Base-by-base conservation (phyloP, 192 early-diverging fungal species). In the Podila epigama region DNA sequence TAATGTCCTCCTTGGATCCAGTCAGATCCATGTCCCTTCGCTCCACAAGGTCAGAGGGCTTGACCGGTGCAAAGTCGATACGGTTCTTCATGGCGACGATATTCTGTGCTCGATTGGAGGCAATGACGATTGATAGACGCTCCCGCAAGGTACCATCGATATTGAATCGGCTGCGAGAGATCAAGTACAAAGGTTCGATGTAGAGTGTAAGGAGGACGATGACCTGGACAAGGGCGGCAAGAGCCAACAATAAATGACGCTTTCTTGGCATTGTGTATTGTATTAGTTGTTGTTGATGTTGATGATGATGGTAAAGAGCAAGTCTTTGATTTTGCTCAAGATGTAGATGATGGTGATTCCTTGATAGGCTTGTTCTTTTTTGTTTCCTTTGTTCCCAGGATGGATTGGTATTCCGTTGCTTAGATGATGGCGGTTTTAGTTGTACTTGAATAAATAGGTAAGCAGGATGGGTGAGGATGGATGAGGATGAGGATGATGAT, bases 161-260 rank as follows among this genome's bases (percentile, higher is more conserved):
- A 39, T 59, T 59, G 16, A 59, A 25, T 41, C n/a, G 39, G 39
- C 58, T 59, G 58, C 58, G 58, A 39, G 35, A 41, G 39, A 59
- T 5, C 3, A 59, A 27, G 58, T 25, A 22, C 13, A 59, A 20
- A n/a, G 58, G 58, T 13, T 59, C 58, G 22, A 59, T 59, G 58
- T 59, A 59, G 20, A 59, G n/a, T 3, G 58, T 59, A n/a, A 59
- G 34, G 40, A 59, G 39, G 8, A 59, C 58, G 37, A 15, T 20
- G 58, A 59, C 39, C 36, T 59, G 58, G 10, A 59, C 41, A 6
- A 59, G 13, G 22, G 41, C 12, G 22, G 37, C 58, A 18, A 59
- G 58, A 27, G 15, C 22, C 35, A 59, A 5, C 9, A 59, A 16
- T 22, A 59, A n/a, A 28, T 40, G 27, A 39, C 58, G 37, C 41